phyloP scores from a whole-genome alignment of 768 basidiomycete species.

The Xerocomus potaroensis region DNA sequence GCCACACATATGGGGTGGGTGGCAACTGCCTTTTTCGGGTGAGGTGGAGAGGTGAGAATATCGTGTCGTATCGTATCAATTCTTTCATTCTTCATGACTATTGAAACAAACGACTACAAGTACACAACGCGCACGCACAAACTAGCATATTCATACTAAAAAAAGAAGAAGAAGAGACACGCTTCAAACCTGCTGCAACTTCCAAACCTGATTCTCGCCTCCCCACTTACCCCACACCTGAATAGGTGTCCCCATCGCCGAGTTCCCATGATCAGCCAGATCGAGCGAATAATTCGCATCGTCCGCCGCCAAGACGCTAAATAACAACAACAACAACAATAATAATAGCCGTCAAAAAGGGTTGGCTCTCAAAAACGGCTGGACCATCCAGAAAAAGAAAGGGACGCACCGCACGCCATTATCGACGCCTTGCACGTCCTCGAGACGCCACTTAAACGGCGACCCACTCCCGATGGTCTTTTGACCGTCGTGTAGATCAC shows the following conservation, averaged over 20 bases:
- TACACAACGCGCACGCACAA: too few species aligned
- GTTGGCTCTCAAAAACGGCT: too few species aligned
- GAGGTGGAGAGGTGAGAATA: too few species aligned
- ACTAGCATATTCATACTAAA: too few species aligned
- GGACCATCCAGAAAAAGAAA: not conserved
- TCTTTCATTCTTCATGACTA: too few species aligned
- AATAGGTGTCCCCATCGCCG: slow-evolving; percentile 41
- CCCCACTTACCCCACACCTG: slow-evolving; percentile 47
- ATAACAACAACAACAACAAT: too few species aligned
- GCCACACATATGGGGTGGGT: too few species aligned
- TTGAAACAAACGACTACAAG: too few species aligned
- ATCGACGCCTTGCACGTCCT: slow-evolving; percentile 38
- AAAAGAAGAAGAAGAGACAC: too few species aligned
- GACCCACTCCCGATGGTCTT: slow-evolving; percentile 35
- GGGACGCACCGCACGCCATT: slow-evolving; percentile 38
- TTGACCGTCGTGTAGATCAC: slow-evolving; percentile 32
- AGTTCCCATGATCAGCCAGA: slow-evolving; percentile 42
- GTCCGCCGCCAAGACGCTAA: slow-evolving; percentile 43
- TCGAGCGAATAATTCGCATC: slow-evolving; percentile 42
- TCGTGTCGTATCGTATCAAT: too few species aligned
- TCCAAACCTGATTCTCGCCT: slow-evolving; percentile 53
- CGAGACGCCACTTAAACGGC: slow-evolving; percentile 47
- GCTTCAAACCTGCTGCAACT: slow-evolving; percentile 2
- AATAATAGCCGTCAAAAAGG: too few species aligned
- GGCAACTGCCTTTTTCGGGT: too few species aligned